Percentiles rank a stretch among this genome's conserved stretches.
These are phyloP conservation scores for Sporothrix dimorphospora DNA, from an alignment of 2,329 filamentous ascomycete genomes.

Conservation along the genomic window DNA sequence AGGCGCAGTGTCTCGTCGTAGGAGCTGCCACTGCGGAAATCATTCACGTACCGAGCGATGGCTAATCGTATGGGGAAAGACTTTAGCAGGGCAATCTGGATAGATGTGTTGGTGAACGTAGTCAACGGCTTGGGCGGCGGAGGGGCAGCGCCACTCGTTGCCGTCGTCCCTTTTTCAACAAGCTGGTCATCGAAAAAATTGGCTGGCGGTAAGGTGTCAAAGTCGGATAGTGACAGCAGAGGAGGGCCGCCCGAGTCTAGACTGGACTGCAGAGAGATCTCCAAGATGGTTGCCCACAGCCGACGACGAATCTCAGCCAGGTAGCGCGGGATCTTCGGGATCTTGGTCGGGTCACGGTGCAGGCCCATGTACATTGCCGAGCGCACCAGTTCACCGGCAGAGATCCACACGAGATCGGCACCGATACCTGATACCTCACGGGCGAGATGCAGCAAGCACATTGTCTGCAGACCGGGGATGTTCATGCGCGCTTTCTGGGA, in stretches of 20 bases:
- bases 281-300: conserved; percentile 43
- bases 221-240: conserved; percentile 49
- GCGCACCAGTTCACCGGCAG: conserved; percentile 49
- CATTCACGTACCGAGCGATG: conserved; percentile 52
- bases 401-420: conserved; percentile 53
- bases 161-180: conserved; percentile 34
- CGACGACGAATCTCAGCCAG: conserved; percentile 53
- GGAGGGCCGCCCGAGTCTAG: conserved; percentile 52
- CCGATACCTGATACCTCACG: conserved; percentile 49
- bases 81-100: conserved; percentile 51
- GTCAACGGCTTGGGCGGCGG: conserved; percentile 41
- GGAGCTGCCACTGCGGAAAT: conserved; percentile 47
- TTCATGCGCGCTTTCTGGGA: conserved; percentile 54
- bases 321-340: conserved; percentile 43
- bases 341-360: conserved; percentile 51
- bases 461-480: conserved; percentile 54
- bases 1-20: conserved; percentile 54
- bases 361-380: conserved; percentile 55
- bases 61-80: conserved; percentile 50
- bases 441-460: conserved; percentile 56
- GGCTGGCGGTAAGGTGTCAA: conserved; percentile 52
- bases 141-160: conserved; percentile 6
- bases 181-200: conserved; percentile 58
- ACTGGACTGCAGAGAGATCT: conserved; percentile 51
- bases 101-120: conserved; percentile 51